Evolutionary conservation across 441 rosid species (phyloP).

Genomic region (Brassica hybrid): DNA sequence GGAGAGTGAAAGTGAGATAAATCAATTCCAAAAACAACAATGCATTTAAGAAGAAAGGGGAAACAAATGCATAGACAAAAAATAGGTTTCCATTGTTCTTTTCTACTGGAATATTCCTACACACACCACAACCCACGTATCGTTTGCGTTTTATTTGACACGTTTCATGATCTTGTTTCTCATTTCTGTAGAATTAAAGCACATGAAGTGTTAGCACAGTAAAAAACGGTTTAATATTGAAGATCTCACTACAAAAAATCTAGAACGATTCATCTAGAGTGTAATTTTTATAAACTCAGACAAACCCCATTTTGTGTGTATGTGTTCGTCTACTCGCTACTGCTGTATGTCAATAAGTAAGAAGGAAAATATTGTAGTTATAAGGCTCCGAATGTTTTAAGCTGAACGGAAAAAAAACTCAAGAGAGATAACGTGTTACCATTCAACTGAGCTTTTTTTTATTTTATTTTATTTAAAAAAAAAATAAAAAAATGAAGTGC

Average conservation of each 20-base stretch:
- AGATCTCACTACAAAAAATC: background rate
- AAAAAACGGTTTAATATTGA: background rate
- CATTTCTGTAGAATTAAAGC: background rate
- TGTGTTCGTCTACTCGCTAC: no score
- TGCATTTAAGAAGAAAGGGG: no score
- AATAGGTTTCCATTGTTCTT: constrained; percentile 11
- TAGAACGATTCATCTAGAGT: background rate
- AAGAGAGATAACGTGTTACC: no score
- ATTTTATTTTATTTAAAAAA: no score
- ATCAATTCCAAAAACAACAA: background rate
- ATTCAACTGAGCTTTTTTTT: no score
- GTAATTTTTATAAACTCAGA: no score
- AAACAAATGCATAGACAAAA: constrained; percentile 24
- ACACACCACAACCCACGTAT: background rate
- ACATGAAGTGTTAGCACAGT: background rate
- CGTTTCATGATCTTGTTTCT: constrained; percentile 12
- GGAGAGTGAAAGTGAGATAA: constrained; percentile 3
- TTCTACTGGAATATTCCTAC: constrained; percentile 9
- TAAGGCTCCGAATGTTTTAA: no score
- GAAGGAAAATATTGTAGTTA: no score
- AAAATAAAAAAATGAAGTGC: no score
- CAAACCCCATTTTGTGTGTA: no score
- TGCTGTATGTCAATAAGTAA: no score
- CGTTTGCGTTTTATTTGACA: constrained; percentile 12
- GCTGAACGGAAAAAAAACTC: no score